Evolutionary conservation across 306 rosid species (phyloP).

Genomic region (Lathyrus oleraceus): DNA sequence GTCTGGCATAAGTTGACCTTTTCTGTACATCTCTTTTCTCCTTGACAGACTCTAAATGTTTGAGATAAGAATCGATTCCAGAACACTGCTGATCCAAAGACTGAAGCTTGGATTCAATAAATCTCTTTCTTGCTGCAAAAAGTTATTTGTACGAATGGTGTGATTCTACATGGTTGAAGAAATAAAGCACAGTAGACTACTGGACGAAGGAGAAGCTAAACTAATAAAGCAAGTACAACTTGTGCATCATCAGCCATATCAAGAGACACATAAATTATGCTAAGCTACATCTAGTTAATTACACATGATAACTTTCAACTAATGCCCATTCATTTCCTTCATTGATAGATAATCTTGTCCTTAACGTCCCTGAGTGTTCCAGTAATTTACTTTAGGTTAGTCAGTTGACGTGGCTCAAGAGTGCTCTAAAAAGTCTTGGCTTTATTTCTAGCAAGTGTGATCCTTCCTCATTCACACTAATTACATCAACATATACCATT

Average conservation of each 20-base stretch:
- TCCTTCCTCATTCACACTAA: too few species aligned
- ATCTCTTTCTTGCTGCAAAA: slow-evolving; percentile 82
- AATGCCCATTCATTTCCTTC: not conserved
- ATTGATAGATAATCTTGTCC: not conserved
- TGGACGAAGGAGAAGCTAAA: not conserved
- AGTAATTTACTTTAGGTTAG: not conserved
- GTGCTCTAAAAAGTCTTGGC: too few species aligned
- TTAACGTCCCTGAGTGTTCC: not conserved
- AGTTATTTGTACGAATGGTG: slow-evolving; percentile 18
- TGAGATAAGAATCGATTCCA: slow-evolving; percentile 64
- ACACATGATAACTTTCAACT: not conserved
- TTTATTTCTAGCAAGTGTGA: too few species aligned
- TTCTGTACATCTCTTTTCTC: slow-evolving; percentile 76
- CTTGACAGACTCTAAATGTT: slow-evolving; percentile 67
- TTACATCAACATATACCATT: too few species aligned
- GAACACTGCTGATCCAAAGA: slow-evolving; percentile 66
- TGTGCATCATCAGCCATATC: slow-evolving; percentile 13
- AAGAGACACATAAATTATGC: slow-evolving; percentile 2
- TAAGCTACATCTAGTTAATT: not conserved
- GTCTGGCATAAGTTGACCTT: slow-evolving; percentile 54
- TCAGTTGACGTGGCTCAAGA: not conserved
- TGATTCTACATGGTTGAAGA: slow-evolving; percentile 24
- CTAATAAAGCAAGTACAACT: not conserved
- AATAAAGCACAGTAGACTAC: slow-evolving; percentile 15
- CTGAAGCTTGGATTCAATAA: slow-evolving; percentile 72